Evolutionary conservation across 129 eudicot genomes (phyloP).

Genomic region (Erigeron canadensis): DNA sequence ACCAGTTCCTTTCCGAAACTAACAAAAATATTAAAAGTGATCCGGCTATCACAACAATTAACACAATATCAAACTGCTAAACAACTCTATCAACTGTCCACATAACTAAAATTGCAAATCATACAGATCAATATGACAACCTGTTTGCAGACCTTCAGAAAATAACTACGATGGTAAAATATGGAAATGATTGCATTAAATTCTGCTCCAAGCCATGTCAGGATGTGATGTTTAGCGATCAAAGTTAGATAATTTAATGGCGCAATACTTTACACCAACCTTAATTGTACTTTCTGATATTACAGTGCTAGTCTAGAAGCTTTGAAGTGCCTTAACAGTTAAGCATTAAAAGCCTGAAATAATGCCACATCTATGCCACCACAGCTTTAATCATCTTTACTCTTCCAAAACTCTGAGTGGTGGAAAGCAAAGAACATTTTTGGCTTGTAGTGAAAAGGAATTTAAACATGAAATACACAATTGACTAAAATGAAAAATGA

Average conservation of each 20-base stretch:
- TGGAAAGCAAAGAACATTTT: not conserved
- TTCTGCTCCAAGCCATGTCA: conserved; percentile 3
- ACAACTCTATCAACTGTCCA: not conserved
- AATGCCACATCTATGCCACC: conserved; percentile 9
- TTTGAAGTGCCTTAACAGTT: conserved; percentile 8
- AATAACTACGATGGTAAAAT: not conserved
- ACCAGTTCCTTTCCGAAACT: not conserved
- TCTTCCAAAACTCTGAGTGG: conserved; percentile 15
- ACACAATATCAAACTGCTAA: not conserved
- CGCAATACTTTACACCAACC: conserved; percentile 11
- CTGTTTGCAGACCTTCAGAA: not conserved
- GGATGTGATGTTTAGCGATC: not conserved
- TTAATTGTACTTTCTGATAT: conserved; percentile 7
- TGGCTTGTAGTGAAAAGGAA: not conserved
- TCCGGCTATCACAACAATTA: no score
- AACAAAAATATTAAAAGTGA: not conserved
- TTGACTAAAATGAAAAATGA: not conserved
- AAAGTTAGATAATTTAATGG: conserved; percentile 11
- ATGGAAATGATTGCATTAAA: not conserved
- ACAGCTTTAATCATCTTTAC: not conserved
- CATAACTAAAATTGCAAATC: not conserved
- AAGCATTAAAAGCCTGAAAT: not conserved
- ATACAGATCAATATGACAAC: not conserved
- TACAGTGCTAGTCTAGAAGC: conserved; percentile 16
- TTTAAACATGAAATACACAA: not conserved